A percentile compares a stretch with the other conserved stretches of the same genome.
Conservation (phyloP, 345 rosid genomes). For the Gossypium raimondii region DNA sequence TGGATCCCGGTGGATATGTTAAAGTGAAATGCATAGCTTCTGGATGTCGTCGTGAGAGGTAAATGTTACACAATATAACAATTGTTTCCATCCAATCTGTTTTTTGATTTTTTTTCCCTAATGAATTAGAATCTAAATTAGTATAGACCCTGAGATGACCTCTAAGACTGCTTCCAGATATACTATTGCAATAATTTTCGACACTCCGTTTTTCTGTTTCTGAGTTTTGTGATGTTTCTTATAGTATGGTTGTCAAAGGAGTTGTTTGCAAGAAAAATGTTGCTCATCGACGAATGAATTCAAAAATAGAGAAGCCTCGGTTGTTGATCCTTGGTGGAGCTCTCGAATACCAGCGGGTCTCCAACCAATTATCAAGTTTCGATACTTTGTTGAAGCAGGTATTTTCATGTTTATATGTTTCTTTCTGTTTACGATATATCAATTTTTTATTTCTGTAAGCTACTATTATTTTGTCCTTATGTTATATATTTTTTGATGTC, state of each 20-base stretch:
- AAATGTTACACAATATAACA: conserved; percentile 21
- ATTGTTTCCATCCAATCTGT: too few relatives aligned
- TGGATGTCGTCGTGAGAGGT: conserved; percentile 82
- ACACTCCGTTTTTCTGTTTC: conserved; percentile 3
- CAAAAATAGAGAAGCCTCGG: conserved; percentile 78
- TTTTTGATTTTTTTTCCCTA: too few relatives aligned
- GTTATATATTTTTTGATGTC: conserved; percentile 18
- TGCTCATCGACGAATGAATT: conserved; percentile 90
- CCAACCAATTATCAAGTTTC: conserved; percentile 81
- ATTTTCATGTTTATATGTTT: conserved; percentile 23
- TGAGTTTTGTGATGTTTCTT: conserved; percentile 17
- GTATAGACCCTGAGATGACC: too few relatives aligned
- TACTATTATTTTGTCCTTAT: conserved; percentile 8
- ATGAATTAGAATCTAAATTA: too few relatives aligned
- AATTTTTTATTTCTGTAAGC: conserved; percentile 6
- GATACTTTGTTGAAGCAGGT: conserved; percentile 96
- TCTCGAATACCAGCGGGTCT: conserved; percentile 91
- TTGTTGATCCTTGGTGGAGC: conserved; percentile 88
- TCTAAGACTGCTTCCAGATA: not conserved
- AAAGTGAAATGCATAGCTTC: conserved; percentile 97
- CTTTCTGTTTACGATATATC: conserved; percentile 11
- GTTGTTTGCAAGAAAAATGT: conserved; percentile 99
- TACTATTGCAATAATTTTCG: not conserved
- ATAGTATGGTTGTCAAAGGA: conserved; percentile 84
- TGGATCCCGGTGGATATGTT: conserved; percentile 99